These are phyloP conservation scores for Aspergillus haitiensis DNA, from an alignment of 495 filamentous ascomycete species.

Conservation along the genomic window DNA sequence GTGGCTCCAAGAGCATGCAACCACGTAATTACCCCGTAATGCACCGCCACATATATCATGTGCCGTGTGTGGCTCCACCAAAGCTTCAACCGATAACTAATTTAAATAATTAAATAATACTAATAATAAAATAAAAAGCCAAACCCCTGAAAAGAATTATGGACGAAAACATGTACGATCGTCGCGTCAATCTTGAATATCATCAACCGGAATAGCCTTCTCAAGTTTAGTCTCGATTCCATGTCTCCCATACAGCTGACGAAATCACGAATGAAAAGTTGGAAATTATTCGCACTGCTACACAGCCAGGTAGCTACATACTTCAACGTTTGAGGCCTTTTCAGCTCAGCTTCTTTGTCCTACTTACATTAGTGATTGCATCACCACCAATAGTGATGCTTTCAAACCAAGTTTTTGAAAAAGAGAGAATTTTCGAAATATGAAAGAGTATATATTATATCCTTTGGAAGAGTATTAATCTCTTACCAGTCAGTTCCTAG, in stretches of 20 bases:
- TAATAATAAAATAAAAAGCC: background rate
- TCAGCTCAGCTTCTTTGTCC: too few species aligned
- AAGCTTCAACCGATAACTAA: conserved; percentile 1
- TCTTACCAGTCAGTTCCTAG: too few species aligned
- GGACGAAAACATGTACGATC: conserved; percentile 4
- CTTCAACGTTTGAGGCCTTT: too few species aligned
- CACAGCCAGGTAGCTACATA: too few species aligned
- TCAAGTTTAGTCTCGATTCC: conserved; percentile 9
- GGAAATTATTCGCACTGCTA: background rate
- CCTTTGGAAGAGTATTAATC: too few species aligned
- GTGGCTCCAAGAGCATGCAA: background rate
- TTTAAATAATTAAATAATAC: background rate
- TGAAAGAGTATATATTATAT: too few species aligned
- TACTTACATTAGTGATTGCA: too few species aligned
- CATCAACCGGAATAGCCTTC: conserved; percentile 5
- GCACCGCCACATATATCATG: conserved; percentile 25
- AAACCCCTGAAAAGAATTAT: conserved; percentile 21
- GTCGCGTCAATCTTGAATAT: conserved; percentile 15
- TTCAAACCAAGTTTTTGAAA: too few species aligned
- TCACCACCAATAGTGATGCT: too few species aligned
- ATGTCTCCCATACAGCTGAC: background rate
- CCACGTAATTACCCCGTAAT: background rate
- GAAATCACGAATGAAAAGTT: background rate
- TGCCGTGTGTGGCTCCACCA: conserved; percentile 20
- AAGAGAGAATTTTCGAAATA: too few species aligned